These are phyloP conservation scores for Lepidium sativum DNA, from an alignment of 345 rosid species.

Conservation along the genomic window DNA sequence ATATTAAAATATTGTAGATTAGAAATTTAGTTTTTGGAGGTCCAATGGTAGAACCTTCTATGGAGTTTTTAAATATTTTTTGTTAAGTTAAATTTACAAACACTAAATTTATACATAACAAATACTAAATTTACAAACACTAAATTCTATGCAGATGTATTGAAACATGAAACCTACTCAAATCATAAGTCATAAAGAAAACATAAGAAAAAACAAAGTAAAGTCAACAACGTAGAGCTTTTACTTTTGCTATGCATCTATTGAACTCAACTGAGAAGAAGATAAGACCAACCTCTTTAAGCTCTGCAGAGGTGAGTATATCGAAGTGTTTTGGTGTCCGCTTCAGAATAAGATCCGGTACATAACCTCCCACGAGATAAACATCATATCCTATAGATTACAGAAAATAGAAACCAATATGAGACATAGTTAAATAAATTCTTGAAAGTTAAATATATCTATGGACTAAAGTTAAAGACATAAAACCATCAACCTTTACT, in stretches of 20 bases:
- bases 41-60: too few species aligned
- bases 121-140: too few species aligned
- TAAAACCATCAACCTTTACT: slow-evolving; percentile 34
- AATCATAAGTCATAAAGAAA: neutral
- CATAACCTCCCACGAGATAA: slow-evolving; percentile 96
- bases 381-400: slow-evolving; percentile 58
- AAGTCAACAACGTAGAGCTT: neutral
- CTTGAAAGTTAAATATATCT: neutral
- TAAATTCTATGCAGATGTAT: slow-evolving; percentile 33
- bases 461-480: neutral
- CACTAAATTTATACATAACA: too few species aligned
- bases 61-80: too few species aligned
- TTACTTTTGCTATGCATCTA: neutral
- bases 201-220: neutral
- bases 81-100: too few species aligned
- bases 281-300: slow-evolving; percentile 56
- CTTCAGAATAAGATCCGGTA: slow-evolving; percentile 82
- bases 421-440: neutral
- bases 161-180: slow-evolving; percentile 62
- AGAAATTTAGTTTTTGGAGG: too few species aligned
- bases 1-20: too few species aligned
- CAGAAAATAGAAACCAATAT: neutral
- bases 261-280: neutral
- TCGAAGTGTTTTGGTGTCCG: slow-evolving; percentile 84
- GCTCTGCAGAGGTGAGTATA: slow-evolving; percentile 81